Evolutionary conservation across 176 grass and related monocot genomes (phyloP).

Genomic region (Microstegium vimineum): DNA sequence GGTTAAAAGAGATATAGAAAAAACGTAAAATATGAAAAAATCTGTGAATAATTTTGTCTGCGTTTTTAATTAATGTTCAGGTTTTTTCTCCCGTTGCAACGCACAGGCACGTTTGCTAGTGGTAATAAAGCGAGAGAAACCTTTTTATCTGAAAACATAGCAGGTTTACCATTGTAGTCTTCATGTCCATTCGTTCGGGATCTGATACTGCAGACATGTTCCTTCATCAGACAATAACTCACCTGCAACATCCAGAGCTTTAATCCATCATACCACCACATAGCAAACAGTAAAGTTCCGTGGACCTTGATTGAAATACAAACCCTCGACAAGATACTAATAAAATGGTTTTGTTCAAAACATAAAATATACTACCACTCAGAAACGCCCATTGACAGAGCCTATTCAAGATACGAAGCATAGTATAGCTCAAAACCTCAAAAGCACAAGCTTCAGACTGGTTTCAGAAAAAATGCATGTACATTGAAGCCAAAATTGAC

Average conservation of each 20-base stretch:
- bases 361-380: not conserved
- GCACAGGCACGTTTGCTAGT: too few species aligned
- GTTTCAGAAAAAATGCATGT: not conserved
- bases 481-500: not conserved
- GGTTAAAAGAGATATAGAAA: too few species aligned
- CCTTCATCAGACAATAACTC: slow-evolving; percentile 41
- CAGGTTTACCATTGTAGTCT: slow-evolving; percentile 62
- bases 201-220: slow-evolving; percentile 51
- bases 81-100: too few species aligned
- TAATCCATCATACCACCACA: not conserved
- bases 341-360: not conserved
- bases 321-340: too few species aligned
- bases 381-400: not conserved
- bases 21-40: too few species aligned
- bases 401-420: not conserved
- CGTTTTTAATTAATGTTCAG: too few species aligned
- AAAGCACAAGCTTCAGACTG: not conserved
- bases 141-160: too few species aligned
- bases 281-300: not conserved
- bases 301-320: not conserved
- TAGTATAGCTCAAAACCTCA: not conserved
- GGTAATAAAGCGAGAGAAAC: too few species aligned
- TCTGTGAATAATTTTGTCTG: too few species aligned
- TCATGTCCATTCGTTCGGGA: slow-evolving; percentile 60
- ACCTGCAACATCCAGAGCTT: slow-evolving; percentile 30